Conservation (phyloP, 2,329 filamentous ascomycete species). For the Penicillium occitanis region DNA sequence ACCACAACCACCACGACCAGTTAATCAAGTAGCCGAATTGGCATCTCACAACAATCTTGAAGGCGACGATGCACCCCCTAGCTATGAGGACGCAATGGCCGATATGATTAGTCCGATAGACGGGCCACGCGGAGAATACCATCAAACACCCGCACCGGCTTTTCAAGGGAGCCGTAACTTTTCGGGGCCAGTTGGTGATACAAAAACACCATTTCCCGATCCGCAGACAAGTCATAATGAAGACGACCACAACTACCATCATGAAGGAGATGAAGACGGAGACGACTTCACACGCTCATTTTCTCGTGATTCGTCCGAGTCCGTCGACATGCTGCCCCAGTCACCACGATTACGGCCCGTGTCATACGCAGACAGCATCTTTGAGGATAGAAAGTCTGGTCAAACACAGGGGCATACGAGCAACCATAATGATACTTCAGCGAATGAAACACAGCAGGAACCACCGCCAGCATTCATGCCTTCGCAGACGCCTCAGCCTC, state of each 20-base stretch:
- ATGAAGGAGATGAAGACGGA: conserved; percentile 16
- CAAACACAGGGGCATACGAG: neutral
- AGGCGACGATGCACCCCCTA: conserved; percentile 79
- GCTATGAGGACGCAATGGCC: conserved; percentile 90
- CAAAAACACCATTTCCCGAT: conserved; percentile 35
- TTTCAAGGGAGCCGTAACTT: conserved; percentile 16
- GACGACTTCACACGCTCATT: conserved; percentile 25
- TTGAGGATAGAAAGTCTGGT: conserved; percentile 28
- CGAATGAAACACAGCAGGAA: conserved; percentile 30
- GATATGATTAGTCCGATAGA: conserved; percentile 72
- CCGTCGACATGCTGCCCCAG: conserved; percentile 42
- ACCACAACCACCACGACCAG: conserved; percentile 17
- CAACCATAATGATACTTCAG: neutral
- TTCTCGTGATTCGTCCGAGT: conserved; percentile 33
- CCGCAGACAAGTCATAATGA: conserved; percentile 15
- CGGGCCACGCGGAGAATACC: conserved; percentile 58
- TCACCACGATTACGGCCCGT: conserved; percentile 38
- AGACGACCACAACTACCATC: neutral
- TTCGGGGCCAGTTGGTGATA: conserved; percentile 40
- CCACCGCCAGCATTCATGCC: conserved; percentile 31
- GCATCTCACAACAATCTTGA: conserved; percentile 25
- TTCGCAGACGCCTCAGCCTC: conserved; percentile 27
- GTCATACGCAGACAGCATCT: conserved; percentile 35
- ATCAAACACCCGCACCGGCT: conserved; percentile 45
- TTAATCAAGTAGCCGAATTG: conserved; percentile 22